Base-by-base conservation (phyloP, 176 grass and related monocot genomes). In the Oryza punctata region DNA sequence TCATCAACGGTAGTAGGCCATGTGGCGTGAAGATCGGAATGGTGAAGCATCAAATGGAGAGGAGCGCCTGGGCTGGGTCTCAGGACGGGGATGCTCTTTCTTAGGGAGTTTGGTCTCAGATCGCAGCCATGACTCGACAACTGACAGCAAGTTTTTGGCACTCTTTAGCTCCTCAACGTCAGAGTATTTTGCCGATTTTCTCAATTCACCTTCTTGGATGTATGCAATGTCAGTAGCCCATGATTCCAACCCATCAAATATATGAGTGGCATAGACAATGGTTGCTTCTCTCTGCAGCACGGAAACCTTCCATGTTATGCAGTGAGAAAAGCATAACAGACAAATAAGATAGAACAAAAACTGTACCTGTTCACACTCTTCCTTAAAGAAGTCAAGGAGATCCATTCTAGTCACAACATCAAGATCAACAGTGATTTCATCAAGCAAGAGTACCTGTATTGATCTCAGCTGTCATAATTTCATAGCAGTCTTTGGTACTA, bases 341-440 rank as follows among this genome's bases (percentile, higher is more conserved):
- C 12, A 65, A 30, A 35, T 10, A 49, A 84, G 23, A 21, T 81
- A 38, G 11, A 65, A 81, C 67, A 30, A 32, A 63, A 76, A 57
- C 3, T 21, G 12, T 88, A 95, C 93, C 89, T 91, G 85, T 67
- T 98, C 91, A 28, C 96, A 95, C 65, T 98, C 96, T 90, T 98
- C 96, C 84, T 87, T 98, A 76, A 95, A 98, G 87, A 98, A 98
- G 16, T 94, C 91, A 3, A 98, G 96, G 35, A 98, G 89, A 80
- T 95, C 96, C 91, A 95, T 94, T 90, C 96, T 93, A 43, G 91
- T 93, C 40, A 98, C 96, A 38, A 95, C 91, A 80, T 95, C 93
- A 43, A 98, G 87, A 78, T 98, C 96, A 47, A 98, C 96, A 0
- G 93, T 98, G 69, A 95, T 84, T 81, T 98, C 93, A 87, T 95